A percentile compares a stretch with the other conserved stretches of the same genome.
Evolutionary conservation across 306 rosid species (phyloP).

Genomic region (Lagenaria siceraria): DNA sequence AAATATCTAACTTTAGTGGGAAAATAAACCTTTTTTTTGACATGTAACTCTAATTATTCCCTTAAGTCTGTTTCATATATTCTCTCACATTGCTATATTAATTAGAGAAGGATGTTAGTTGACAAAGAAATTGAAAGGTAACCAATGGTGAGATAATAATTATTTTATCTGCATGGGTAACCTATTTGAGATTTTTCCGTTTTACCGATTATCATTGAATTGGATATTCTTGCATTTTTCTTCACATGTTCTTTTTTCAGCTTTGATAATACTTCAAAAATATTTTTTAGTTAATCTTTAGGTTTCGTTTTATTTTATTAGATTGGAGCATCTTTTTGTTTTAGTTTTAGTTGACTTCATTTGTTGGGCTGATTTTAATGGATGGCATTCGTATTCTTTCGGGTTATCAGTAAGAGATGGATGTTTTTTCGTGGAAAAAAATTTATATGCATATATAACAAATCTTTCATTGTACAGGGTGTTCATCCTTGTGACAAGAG

Average conservation of each 20-base stretch:
- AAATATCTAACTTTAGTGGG: background rate
- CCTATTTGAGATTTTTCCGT: background rate
- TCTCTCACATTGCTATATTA: background rate
- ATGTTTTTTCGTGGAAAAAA: background rate
- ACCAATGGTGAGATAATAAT: background rate
- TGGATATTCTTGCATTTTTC: background rate
- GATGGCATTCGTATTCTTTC: background rate
- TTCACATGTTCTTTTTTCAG: background rate
- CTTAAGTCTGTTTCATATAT: background rate
- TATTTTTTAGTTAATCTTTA: no score
- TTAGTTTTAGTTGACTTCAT: background rate
- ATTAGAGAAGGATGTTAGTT: background rate
- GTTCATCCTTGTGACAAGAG: conserved; percentile 92
- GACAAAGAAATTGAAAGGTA: background rate
- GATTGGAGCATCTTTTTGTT: no score
- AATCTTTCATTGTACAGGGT: conserved; percentile 40
- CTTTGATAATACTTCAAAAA: background rate
- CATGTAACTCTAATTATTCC: background rate
- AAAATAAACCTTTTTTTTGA: background rate
- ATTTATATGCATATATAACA: no score
- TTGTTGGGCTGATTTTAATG: background rate
- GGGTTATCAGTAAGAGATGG: background rate
- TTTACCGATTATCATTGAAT: background rate
- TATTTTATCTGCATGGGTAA: background rate
- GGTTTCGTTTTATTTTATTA: no score